phyloP scores from a whole-genome alignment of 331 rosid species.

The Malus hybrid region DNA sequence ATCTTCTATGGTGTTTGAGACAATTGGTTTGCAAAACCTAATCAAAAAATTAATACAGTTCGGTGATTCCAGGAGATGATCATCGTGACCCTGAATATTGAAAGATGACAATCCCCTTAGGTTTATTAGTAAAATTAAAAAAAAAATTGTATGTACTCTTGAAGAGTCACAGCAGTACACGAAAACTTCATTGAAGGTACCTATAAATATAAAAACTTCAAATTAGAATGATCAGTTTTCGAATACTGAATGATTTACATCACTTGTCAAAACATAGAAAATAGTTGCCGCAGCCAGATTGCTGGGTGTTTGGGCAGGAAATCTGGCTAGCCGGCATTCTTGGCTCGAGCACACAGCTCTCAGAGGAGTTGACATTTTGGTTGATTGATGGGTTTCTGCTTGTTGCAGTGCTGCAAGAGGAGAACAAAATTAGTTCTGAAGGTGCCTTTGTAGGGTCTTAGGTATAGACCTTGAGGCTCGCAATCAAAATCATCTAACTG shows the following conservation, averaged over 20 bases:
- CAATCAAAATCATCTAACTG: too few relatives aligned
- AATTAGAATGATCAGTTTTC: not conserved
- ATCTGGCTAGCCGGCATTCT: too few relatives aligned
- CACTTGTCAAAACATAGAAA: conserved; percentile 75
- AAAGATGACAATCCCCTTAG: conserved; percentile 1
- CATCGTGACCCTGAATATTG: conserved; percentile 89
- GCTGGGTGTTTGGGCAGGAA: conserved; percentile 25
- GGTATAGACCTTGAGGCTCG: too few relatives aligned
- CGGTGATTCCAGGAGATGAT: conserved; percentile 79
- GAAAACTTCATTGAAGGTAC: not conserved
- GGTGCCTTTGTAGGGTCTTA: too few relatives aligned
- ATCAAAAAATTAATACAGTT: conserved; percentile 59
- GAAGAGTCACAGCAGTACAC: not conserved
- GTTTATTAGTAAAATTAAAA: not conserved
- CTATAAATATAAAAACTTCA: not conserved
- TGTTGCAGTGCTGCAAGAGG: too few relatives aligned
- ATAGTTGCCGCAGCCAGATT: conserved; percentile 89
- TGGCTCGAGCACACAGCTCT: too few relatives aligned
- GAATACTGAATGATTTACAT: conserved; percentile 48
- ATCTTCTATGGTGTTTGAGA: conserved; percentile 44
- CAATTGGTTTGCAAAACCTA: conserved; percentile 75
- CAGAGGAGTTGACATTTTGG: too few relatives aligned
- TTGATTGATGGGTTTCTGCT: too few relatives aligned
- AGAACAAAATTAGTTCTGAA: too few relatives aligned
- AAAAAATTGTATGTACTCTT: not conserved